Evolutionary conservation across 345 rosid species (phyloP).

Genomic region (Lepidium africanum): DNA sequence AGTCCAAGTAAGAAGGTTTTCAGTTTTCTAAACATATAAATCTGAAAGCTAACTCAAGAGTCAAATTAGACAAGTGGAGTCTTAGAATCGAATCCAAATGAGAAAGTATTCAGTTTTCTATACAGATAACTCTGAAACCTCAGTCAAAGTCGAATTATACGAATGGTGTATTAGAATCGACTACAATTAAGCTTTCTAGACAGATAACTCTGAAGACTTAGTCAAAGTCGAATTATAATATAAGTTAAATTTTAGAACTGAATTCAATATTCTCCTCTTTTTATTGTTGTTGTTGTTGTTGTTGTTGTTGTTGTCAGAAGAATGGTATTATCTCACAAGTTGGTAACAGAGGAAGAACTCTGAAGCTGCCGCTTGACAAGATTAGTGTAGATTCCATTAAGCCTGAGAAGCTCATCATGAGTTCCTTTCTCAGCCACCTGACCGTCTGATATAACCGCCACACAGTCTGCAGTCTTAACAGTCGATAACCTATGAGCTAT

Average conservation of each 20-base stretch:
- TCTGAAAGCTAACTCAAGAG: too few relatives aligned
- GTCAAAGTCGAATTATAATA: neutral
- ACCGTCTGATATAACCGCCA: constrained; percentile 84
- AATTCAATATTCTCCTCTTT: neutral
- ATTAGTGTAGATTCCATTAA: constrained; percentile 38
- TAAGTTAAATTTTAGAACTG: neutral
- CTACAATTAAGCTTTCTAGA: neutral
- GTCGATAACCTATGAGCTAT: constrained; percentile 95
- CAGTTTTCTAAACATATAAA: too few relatives aligned
- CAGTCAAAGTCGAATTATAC: neutral
- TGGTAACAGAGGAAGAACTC: constrained; percentile 25
- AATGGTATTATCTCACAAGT: constrained; percentile 11
- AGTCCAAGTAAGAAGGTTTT: too few relatives aligned
- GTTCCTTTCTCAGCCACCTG: constrained; percentile 58
- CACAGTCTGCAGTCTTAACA: constrained; percentile 72
- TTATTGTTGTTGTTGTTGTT: neutral
- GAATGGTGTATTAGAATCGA: neutral
- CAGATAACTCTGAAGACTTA: neutral
- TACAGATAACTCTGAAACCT: too few relatives aligned
- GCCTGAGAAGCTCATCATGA: constrained; percentile 47
- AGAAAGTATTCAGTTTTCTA: neutral
- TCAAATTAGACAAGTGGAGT: too few relatives aligned
- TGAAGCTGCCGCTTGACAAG: constrained; percentile 71
- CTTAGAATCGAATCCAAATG: too few relatives aligned
- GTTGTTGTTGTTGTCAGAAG: neutral